phyloP scores from a whole-genome alignment of 257 asterid species.

The Solanum raphanifolium region DNA sequence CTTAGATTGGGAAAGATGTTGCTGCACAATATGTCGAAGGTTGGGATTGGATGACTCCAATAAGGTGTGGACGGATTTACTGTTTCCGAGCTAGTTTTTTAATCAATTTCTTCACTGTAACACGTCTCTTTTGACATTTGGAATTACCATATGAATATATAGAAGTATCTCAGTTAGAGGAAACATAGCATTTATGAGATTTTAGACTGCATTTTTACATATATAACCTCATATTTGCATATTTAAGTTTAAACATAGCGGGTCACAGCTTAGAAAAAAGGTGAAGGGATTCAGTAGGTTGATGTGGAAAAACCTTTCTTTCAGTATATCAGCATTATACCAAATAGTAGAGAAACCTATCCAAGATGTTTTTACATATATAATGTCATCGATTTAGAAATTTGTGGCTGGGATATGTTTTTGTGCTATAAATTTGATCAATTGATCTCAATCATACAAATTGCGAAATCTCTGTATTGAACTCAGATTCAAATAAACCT shows the following conservation, averaged over 20 bases:
- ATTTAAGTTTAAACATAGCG: neutral
- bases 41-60: constrained; percentile 99
- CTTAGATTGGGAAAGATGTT: constrained; percentile 91
- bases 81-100: neutral
- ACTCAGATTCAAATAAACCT: neutral
- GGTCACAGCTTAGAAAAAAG: neutral
- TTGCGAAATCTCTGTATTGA: neutral
- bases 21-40: constrained; percentile 95
- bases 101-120: neutral
- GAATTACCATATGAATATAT: neutral
- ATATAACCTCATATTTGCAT: neutral
- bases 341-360: neutral
- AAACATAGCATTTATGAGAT: neutral
- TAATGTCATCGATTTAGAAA: neutral
- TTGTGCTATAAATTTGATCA: neutral
- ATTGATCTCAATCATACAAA: neutral
- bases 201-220: neutral
- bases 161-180: neutral
- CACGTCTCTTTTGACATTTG: neutral
- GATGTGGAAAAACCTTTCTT: neutral
- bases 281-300: neutral
- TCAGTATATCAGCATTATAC: neutral
- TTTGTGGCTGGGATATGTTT: neutral
- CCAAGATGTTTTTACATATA: neutral
- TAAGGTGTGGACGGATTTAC: constrained; percentile 40